Evolutionary conservation across 345 rosid genomes (phyloP).

Genomic region (Pistacia atlantica): DNA sequence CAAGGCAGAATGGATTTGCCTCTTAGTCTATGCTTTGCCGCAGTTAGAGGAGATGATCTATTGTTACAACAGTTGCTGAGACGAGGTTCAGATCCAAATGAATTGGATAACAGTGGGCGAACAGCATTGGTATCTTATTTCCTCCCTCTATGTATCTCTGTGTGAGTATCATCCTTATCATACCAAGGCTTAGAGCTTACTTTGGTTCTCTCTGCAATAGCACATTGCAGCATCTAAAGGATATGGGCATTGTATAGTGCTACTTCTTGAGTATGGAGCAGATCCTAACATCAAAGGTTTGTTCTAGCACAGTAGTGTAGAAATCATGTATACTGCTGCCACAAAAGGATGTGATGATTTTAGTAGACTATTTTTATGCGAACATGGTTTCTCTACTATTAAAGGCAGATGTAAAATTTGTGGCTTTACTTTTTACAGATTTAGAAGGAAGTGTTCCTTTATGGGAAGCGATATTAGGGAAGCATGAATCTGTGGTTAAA

Average conservation of each 20-base stretch:
- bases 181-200: constrained; percentile 7
- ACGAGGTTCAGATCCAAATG: constrained; percentile 71
- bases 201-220: constrained; percentile 40
- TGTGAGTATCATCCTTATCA: neutral
- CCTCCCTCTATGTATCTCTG: neutral
- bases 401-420: neutral
- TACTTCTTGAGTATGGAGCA: constrained; percentile 76
- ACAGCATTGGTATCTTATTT: constrained; percentile 55
- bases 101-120: constrained; percentile 57
- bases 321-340: no score
- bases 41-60: constrained; percentile 79
- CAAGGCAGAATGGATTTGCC: constrained; percentile 81
- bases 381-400: neutral
- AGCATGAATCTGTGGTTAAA: constrained; percentile 49
- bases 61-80: constrained; percentile 70
- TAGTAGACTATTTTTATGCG: neutral
- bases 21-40: constrained; percentile 78
- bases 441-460: constrained; percentile 77
- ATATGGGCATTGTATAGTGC: constrained; percentile 53
- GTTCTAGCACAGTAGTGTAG: neutral
- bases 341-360: neutral
- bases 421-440: constrained; percentile 45
- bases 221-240: constrained; percentile 86
- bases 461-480: constrained; percentile 82
- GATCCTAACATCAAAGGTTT: constrained; percentile 78